phyloP scores from a whole-genome alignment of 768 basidiomycete species.

The Suillus fuscotomentosus region DNA sequence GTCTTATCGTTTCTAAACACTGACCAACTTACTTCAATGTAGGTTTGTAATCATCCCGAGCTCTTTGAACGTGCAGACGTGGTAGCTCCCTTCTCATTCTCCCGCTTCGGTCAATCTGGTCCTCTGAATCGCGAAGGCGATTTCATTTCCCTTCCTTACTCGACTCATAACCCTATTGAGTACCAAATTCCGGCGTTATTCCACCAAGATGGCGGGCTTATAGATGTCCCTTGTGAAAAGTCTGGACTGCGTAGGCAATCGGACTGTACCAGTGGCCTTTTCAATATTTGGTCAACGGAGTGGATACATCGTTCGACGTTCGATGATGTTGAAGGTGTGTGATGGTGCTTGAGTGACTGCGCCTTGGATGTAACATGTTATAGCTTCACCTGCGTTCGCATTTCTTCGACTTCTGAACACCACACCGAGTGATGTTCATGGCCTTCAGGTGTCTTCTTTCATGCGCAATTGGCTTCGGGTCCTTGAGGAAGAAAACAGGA shows the following conservation, averaged over 20 bases:
- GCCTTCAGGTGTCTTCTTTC: constrained; percentile 56
- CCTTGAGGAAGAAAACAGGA: constrained; percentile 41
- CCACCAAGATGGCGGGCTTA: constrained; percentile 73
- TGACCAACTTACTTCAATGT: background rate
- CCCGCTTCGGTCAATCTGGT: constrained; percentile 75
- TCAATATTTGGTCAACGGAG: constrained; percentile 90
- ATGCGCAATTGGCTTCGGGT: constrained; percentile 55
- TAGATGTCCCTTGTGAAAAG: constrained; percentile 61
- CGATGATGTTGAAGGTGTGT: constrained; percentile 53
- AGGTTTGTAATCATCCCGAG: constrained; percentile 99
- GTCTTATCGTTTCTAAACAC: constrained; percentile 2
- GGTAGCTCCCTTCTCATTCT: constrained; percentile 88
- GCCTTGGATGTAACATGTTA: constrained; percentile 18
- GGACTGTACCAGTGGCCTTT: constrained; percentile 58
- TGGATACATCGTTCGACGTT: constrained; percentile 72
- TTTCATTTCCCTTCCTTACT: constrained; percentile 77
- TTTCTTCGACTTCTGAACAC: constrained; percentile 73
- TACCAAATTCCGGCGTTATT: constrained; percentile 72
- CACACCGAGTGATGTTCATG: constrained; percentile 63
- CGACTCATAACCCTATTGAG: constrained; percentile 85
- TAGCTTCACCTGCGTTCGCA: constrained; percentile 60
- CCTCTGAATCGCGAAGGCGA: constrained; percentile 89
- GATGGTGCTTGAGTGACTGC: constrained; percentile 5
- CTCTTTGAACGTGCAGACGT: constrained; percentile 98
- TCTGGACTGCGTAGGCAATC: constrained; percentile 47